Evolutionary conservation across 2,329 filamentous ascomycete species (phyloP).

Genomic region (Trichoderma sp.): DNA sequence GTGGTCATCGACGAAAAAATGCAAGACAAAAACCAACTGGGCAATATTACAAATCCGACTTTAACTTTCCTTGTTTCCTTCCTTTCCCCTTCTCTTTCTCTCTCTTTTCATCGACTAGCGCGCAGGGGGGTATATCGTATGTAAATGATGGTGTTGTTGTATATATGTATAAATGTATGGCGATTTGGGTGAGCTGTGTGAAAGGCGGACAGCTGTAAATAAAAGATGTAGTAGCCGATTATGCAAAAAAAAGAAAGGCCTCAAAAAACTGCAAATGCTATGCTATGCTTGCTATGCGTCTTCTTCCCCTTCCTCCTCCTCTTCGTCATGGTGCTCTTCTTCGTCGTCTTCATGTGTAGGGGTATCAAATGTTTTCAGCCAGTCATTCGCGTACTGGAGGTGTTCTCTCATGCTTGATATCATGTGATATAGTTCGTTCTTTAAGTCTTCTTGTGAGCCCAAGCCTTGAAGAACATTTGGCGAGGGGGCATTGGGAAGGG

Average conservation of each 20-base stretch:
- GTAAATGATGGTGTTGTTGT: background rate
- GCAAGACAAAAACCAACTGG: background rate
- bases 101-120: background rate
- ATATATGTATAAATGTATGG: background rate
- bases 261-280: background rate
- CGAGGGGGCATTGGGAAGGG: constrained; percentile 13
- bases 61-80: background rate
- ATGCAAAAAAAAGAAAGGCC: background rate
- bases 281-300: background rate
- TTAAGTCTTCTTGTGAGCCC: constrained; percentile 17
- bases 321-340: background rate
- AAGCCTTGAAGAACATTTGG: constrained; percentile 13
- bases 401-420: constrained; percentile 23
- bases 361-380: constrained; percentile 14
- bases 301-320: background rate
- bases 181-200: background rate
- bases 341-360: background rate
- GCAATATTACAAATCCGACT: background rate
- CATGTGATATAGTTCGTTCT: constrained; percentile 16
- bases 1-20: background rate
- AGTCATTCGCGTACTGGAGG: constrained; percentile 21
- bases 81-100: background rate
- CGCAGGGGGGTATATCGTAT: constrained; percentile 3
- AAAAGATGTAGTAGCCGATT: background rate
- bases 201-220: background rate